Evolutionary conservation across 208 protist species (phyloP).

Genomic region (Histomonas meleagridis): DNA sequence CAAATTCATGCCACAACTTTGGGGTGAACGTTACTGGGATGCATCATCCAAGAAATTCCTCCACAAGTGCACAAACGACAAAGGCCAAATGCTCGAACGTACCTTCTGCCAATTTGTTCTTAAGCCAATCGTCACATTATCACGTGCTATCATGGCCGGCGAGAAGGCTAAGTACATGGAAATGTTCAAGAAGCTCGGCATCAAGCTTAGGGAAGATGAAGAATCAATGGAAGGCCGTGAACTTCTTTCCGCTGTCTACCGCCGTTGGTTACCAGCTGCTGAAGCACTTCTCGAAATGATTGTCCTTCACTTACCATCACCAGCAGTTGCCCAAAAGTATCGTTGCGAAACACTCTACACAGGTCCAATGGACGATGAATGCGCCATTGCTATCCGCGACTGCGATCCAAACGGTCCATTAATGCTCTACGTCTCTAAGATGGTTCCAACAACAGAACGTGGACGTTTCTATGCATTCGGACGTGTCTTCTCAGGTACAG

Average conservation of each 20-base stretch:
- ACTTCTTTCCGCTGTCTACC: background rate
- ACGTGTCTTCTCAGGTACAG: conserved; percentile 81
- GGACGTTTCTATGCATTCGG: conserved; percentile 92
- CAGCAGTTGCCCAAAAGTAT: conserved; percentile 81
- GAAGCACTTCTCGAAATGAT: conserved; percentile 96
- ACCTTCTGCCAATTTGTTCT: conserved; percentile 88
- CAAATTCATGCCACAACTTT: conserved; percentile 76
- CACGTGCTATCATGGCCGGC: conserved; percentile 78
- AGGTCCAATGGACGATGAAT: conserved; percentile 77
- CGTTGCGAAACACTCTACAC: conserved; percentile 84
- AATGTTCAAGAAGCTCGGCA: conserved; percentile 73
- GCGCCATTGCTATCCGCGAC: conserved; percentile 68
- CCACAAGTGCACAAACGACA: conserved; percentile 30
- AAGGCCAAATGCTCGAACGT: conserved; percentile 44
- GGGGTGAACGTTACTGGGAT: conserved; percentile 95
- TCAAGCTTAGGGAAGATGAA: conserved; percentile 54
- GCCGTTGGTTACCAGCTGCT: conserved; percentile 62
- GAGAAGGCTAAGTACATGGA: conserved; percentile 75
- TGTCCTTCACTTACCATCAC: conserved; percentile 87
- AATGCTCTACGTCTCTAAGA: conserved; percentile 98
- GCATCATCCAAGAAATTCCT: conserved; percentile 72
- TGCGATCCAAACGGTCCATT: conserved; percentile 82
- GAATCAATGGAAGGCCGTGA: background rate
- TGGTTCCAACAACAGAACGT: conserved; percentile 92
- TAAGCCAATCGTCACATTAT: conserved; percentile 87